Evolutionary conservation across 2,329 filamentous ascomycete species (phyloP).

Genomic region (Chaetomium sp.): DNA sequence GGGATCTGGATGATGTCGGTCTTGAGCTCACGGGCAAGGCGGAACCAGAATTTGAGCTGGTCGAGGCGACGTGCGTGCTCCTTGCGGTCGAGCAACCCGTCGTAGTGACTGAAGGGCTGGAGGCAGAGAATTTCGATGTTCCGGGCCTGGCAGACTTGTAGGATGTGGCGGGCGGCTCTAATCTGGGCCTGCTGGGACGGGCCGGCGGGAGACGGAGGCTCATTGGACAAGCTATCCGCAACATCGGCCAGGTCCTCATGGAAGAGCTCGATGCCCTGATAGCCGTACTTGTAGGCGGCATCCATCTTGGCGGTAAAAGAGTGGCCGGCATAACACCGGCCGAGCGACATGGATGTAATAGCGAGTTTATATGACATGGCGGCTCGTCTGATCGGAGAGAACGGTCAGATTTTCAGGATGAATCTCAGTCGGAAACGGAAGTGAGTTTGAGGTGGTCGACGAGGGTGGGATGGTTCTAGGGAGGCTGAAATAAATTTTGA

Average conservation of each 20-base stretch:
- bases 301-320: constrained; percentile 60
- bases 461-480: background rate
- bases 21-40: constrained; percentile 53
- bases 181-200: constrained; percentile 30
- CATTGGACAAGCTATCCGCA: constrained; percentile 31
- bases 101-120: constrained; percentile 73
- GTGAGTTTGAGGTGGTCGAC: background rate
- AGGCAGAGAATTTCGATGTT: constrained; percentile 57
- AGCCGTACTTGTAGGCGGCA: constrained; percentile 57
- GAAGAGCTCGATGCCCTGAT: constrained; percentile 68
- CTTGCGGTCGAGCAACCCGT: constrained; percentile 59
- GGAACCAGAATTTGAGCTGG: constrained; percentile 64
- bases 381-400: background rate
- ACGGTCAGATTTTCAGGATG: background rate
- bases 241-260: constrained; percentile 67
- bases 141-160: constrained; percentile 49
- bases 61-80: constrained; percentile 52
- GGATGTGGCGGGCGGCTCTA: constrained; percentile 51
- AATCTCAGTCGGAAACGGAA: background rate
- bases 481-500: background rate
- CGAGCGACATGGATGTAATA: constrained; percentile 72
- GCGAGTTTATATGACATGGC: constrained; percentile 53
- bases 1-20: constrained; percentile 72
- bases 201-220: constrained; percentile 2
- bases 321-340: constrained; percentile 63